These are phyloP conservation scores for Scutellaria minor DNA, from an alignment of 257 asterid species.

Conservation along the genomic window DNA sequence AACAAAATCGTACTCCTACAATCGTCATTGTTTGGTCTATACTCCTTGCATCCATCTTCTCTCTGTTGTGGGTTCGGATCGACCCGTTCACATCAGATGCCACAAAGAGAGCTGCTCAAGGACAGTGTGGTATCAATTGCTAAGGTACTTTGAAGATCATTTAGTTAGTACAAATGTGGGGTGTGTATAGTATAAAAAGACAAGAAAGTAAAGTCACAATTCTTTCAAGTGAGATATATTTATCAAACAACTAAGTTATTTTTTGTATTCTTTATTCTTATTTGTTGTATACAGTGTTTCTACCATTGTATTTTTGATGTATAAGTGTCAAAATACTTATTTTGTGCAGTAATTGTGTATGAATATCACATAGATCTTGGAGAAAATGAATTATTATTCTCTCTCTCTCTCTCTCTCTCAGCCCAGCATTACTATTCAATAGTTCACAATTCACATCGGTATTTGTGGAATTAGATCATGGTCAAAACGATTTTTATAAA, in stretches of 20 bases:
- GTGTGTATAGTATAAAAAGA: slow-evolving; percentile 36
- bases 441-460: too few relatives aligned
- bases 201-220: slow-evolving; percentile 13
- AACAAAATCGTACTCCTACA: slow-evolving; percentile 92
- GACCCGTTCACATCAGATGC: slow-evolving; percentile 78
- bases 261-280: slow-evolving; percentile 27
- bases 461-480: too few relatives aligned
- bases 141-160: slow-evolving; percentile 32
- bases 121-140: slow-evolving; percentile 84
- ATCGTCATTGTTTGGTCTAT: slow-evolving; percentile 94
- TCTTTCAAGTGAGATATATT: neutral
- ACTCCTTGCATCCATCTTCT: slow-evolving; percentile 90
- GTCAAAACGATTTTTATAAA: too few relatives aligned
- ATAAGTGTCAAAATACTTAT: neutral
- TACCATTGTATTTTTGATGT: slow-evolving; percentile 23
- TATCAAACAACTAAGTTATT: slow-evolving; percentile 18
- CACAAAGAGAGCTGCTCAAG: slow-evolving; percentile 52
- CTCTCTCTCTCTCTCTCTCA: neutral
- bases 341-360: slow-evolving; percentile 13
- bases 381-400: neutral
- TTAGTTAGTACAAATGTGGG: neutral
- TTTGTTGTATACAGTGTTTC: slow-evolving; percentile 10
- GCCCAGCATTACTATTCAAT: too few relatives aligned
- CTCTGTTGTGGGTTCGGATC: slow-evolving; percentile 86
- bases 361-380: neutral